A percentile compares a stretch with the other conserved stretches of the same genome.
phyloP scores from a whole-genome alignment of 805 yeast genomes.

The Candida ulmi region DNA sequence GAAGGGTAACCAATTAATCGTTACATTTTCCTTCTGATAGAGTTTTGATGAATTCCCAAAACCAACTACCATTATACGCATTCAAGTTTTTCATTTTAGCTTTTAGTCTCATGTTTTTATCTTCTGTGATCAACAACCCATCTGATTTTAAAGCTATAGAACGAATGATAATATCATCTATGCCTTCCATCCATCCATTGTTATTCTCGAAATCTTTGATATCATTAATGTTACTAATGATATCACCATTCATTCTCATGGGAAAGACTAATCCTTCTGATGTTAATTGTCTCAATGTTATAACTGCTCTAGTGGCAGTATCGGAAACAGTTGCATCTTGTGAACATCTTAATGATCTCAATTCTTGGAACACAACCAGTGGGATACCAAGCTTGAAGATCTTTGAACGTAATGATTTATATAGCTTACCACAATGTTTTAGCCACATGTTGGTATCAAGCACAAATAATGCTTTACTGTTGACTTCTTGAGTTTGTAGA shows the following conservation, averaged over 20 bases:
- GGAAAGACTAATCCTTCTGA: slow-evolving; percentile 51
- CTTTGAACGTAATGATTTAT: slow-evolving; percentile 57
- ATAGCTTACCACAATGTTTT: slow-evolving; percentile 72
- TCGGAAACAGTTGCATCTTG: slow-evolving; percentile 71
- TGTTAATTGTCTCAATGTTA: slow-evolving; percentile 63
- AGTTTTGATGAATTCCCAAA: slow-evolving; percentile 45
- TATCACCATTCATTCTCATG: slow-evolving; percentile 62
- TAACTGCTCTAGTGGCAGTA: slow-evolving; percentile 76
- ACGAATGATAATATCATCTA: slow-evolving; percentile 48
- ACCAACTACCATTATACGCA: slow-evolving; percentile 56
- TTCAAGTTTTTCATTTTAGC: slow-evolving; percentile 53
- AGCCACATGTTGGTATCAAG: slow-evolving; percentile 79
- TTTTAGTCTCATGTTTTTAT: slow-evolving; percentile 62
- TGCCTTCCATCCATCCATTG: slow-evolving; percentile 64
- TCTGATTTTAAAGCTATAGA: slow-evolving; percentile 9
- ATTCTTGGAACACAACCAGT: slow-evolving; percentile 71
- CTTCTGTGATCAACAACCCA: slow-evolving; percentile 60
- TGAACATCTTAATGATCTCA: slow-evolving; percentile 64
- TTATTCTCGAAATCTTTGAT: slow-evolving; percentile 70
- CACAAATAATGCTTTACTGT: slow-evolving; percentile 42
- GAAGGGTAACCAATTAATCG: slow-evolving; percentile 29
- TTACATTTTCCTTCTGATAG: slow-evolving; percentile 43
- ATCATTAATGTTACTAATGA: slow-evolving; percentile 64
- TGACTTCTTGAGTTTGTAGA: slow-evolving; percentile 1
- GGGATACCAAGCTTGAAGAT: slow-evolving; percentile 62